phyloP scores from a whole-genome alignment of 1,284 basidiomycete species.

The Porogramme epimiltina region DNA sequence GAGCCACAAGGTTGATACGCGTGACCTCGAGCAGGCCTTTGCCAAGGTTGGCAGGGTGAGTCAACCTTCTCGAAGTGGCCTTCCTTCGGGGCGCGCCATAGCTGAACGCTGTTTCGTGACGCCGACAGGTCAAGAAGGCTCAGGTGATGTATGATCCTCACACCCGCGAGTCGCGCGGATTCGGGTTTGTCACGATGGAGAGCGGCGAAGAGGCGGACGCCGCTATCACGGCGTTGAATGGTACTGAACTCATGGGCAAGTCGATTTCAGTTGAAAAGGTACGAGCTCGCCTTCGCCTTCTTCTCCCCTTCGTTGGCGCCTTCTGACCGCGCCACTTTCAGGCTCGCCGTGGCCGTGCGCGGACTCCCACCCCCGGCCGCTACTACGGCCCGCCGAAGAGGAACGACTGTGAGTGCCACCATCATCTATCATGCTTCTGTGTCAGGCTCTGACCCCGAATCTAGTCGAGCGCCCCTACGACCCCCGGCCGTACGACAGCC shows the following conservation, averaged over 20 bases:
- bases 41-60: constrained; percentile 87
- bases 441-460: not conserved
- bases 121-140: constrained; percentile 75
- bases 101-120: not conserved
- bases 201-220: constrained; percentile 86
- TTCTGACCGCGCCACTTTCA: constrained; percentile 34
- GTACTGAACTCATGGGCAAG: constrained; percentile 86
- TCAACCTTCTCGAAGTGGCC: constrained; percentile 17
- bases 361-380: constrained; percentile 93
- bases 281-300: constrained; percentile 6
- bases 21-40: constrained; percentile 87
- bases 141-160: constrained; percentile 98
- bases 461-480: constrained; percentile 76
- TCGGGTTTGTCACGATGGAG: constrained; percentile 98
- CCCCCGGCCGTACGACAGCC: constrained; percentile 79
- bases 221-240: constrained; percentile 83
- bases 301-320: no score
- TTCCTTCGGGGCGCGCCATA: not conserved
- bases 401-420: constrained; percentile 48
- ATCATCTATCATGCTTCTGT: not conserved
- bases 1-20: constrained; percentile 78
- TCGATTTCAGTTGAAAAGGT: constrained; percentile 87
- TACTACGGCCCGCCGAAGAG: constrained; percentile 93
- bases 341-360: constrained; percentile 92
- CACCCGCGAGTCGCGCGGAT: constrained; percentile 93